These are phyloP conservation scores for Syzygium jambos DNA, from an alignment of 345 rosid species.

Conservation along the genomic window DNA sequence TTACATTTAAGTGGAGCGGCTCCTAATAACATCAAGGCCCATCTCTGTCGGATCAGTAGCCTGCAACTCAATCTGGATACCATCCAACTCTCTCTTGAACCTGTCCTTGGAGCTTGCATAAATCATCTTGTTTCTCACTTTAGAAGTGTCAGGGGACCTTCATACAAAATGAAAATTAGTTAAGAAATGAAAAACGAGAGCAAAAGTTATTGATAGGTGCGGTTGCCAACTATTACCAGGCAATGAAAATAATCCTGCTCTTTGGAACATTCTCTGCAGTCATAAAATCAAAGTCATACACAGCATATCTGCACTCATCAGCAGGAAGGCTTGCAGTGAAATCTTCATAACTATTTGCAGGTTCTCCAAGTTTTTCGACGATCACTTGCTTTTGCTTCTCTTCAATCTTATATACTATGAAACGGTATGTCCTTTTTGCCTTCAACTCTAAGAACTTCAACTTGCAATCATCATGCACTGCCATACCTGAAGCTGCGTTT, in stretches of 20 bases:
- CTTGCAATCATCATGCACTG: slow-evolving; percentile 73
- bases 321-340: slow-evolving; percentile 55
- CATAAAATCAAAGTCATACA: slow-evolving; percentile 56
- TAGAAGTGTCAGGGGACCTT: slow-evolving; percentile 58
- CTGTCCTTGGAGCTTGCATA: slow-evolving; percentile 70
- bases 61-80: slow-evolving; percentile 61
- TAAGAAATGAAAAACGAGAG: neutral
- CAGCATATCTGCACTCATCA: slow-evolving; percentile 64
- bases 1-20: slow-evolving; percentile 35
- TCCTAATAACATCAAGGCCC: slow-evolving; percentile 59
- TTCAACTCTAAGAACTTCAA: slow-evolving; percentile 55
- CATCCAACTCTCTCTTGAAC: slow-evolving; percentile 59
- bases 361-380: slow-evolving; percentile 63
- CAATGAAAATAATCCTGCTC: slow-evolving; percentile 60
- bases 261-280: slow-evolving; percentile 62
- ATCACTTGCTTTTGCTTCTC: slow-evolving; percentile 60
- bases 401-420: slow-evolving; percentile 56
- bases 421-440: slow-evolving; percentile 56
- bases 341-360: slow-evolving; percentile 39
- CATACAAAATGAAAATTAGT: neutral
- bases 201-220: neutral
- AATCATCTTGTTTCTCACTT: slow-evolving; percentile 69
- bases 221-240: slow-evolving; percentile 27
- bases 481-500: slow-evolving; percentile 64
- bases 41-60: slow-evolving; percentile 68